Evolutionary conservation across 2,329 filamentous ascomycete genomes (phyloP).

Genomic region (Clarireedia sp.): DNA sequence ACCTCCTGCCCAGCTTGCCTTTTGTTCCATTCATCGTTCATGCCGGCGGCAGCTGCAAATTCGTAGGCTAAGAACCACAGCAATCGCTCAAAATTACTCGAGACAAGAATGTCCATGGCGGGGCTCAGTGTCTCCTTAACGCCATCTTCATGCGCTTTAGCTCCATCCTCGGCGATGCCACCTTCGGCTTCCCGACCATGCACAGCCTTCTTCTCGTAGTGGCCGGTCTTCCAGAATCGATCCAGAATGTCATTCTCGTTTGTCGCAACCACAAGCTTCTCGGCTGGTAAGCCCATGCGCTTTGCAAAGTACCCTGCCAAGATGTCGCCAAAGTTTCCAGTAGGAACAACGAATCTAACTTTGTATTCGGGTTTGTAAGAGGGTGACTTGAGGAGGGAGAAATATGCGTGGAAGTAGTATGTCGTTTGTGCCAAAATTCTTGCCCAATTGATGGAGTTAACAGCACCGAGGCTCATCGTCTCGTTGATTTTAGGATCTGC

Average conservation of each 20-base stretch:
- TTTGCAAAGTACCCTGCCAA: slow-evolving; percentile 88
- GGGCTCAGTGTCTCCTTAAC: slow-evolving; percentile 89
- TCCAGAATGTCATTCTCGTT: slow-evolving; percentile 98
- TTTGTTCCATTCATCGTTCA: slow-evolving; percentile 59
- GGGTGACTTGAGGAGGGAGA: slow-evolving; percentile 59
- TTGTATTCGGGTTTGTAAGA: slow-evolving; percentile 57
- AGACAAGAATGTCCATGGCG: slow-evolving; percentile 96
- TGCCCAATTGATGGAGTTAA: slow-evolving; percentile 96
- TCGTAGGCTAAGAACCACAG: slow-evolving; percentile 87
- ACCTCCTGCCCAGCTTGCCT: slow-evolving; percentile 70
- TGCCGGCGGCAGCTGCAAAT: slow-evolving; percentile 49
- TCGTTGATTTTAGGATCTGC: slow-evolving; percentile 77
- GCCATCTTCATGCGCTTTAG: slow-evolving; percentile 56
- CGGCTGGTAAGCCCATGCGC: slow-evolving; percentile 78
- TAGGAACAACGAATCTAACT: slow-evolving; percentile 82
- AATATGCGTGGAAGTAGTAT: slow-evolving; percentile 96
- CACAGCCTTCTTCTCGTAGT: slow-evolving; percentile 77
- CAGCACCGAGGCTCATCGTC: slow-evolving; percentile 76
- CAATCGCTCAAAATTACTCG: slow-evolving; percentile 91
- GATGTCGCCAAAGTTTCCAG: slow-evolving; percentile 95
- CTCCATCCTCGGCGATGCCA: slow-evolving; percentile 47
- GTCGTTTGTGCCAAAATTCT: slow-evolving; percentile 93
- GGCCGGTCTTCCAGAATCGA: slow-evolving; percentile 85
- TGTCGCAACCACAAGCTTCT: slow-evolving; percentile 86
- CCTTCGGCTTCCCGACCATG: slow-evolving; percentile 48